Evolutionary conservation across 805 yeast species (phyloP), one percentile per base, ranked within the genome.

Genomic region (Wickerhamomyces ciferrii): DNA sequence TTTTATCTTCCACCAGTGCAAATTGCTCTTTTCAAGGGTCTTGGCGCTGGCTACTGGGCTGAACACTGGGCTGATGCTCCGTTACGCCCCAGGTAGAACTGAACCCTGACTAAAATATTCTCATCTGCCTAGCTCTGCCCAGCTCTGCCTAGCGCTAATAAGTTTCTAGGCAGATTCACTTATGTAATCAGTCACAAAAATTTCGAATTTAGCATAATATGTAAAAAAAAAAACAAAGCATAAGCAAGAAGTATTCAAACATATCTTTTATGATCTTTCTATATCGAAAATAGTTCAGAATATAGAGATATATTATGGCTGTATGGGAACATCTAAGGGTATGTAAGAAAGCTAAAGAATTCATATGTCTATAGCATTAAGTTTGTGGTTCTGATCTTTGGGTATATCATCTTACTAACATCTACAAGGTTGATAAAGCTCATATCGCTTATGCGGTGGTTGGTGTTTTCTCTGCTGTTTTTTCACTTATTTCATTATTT

Each of bases 361-460:
- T 7, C 6, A 24, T 24, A 24, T 6, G 27, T 24, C 27, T 10
- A 24, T 8, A 6, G 25, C 8, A 8, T 5, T 23, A 6, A 6
- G 25, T 6, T 23, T 23, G 25, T 23, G 15, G 8, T 10, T 14
- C 15, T 13, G n/a, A 13, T 17, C 19, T 15, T 15, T 17, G 10
- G 15, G 10, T 15, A 15, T 5, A 3, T 18, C 18, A 9, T 23
- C 41, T 38, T 23, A 38, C 41, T 4, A 5, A 11, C 14, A 27
- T 37, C 18, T 14, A 17, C 17, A 24, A 65, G 65, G 69, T 73
- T 34, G 80, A 84, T 43, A 72, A 78, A 48, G 82, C 96, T 2
- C 97, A 90, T 62, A 75, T 87, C 7, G 91, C 96, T 0, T 90
- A 91, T 62, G 96, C 96, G 13, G 77, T 90, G 51, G 78, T 89